phyloP scores from a whole-genome alignment of 2,329 filamentous ascomycete species.

The Podosphaera fusca region DNA sequence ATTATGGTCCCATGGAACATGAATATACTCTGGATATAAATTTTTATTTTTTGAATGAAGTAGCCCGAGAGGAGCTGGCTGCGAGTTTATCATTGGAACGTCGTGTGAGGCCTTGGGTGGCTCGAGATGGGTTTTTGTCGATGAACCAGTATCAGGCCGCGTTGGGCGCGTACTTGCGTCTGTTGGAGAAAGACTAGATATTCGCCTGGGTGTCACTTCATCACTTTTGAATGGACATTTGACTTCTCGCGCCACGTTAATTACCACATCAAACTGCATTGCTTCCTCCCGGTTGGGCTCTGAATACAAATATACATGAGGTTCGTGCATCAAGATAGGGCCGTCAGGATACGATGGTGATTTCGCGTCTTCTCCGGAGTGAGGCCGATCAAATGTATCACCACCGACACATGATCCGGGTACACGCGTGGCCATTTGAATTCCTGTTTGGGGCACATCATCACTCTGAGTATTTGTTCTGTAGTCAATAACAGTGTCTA shows the following conservation, averaged over 20 bases:
- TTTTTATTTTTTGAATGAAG: background rate
- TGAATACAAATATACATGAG: constrained; percentile 55
- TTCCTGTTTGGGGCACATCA: constrained; percentile 29
- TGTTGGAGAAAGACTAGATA: background rate
- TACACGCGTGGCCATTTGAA: constrained; percentile 35
- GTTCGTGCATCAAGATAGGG: constrained; percentile 59
- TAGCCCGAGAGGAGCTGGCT: background rate
- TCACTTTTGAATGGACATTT: constrained; percentile 40
- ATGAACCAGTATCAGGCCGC: constrained; percentile 15
- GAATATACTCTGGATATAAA: constrained; percentile 51
- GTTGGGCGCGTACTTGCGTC: constrained; percentile 5
- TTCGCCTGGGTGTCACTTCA: background rate
- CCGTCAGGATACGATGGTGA: constrained; percentile 64
- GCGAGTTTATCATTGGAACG: background rate
- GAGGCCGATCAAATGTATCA: constrained; percentile 41
- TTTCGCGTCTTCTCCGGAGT: constrained; percentile 57
- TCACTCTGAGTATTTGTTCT: constrained; percentile 15
- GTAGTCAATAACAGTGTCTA: constrained; percentile 8
- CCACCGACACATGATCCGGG: constrained; percentile 27
- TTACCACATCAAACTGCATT: constrained; percentile 54
- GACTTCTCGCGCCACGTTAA: constrained; percentile 69
- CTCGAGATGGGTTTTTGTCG: constrained; percentile 23
- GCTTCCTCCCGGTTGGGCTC: constrained; percentile 63
- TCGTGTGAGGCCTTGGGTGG: constrained; percentile 40
- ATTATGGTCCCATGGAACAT: constrained; percentile 75